Conservation (phyloP, 768 basidiomycete species). For the Chalciporus chontae region DNA sequence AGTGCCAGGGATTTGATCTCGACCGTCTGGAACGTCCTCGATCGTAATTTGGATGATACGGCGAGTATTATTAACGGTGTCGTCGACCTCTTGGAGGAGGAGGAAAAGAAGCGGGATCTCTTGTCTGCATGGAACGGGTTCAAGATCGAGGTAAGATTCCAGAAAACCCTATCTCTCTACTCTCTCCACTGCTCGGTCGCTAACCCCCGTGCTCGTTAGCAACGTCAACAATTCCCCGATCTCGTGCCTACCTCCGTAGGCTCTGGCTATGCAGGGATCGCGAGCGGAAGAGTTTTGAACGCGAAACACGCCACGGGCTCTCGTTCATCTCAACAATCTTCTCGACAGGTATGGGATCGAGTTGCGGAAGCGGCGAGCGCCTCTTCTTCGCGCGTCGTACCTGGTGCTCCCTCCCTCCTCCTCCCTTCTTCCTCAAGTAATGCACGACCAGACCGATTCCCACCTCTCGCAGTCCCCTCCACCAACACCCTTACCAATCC, state of each 20-base stretch:
- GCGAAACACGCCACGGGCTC: slow-evolving; percentile 72
- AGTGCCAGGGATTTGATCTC: slow-evolving; percentile 82
- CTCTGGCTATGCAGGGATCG: slow-evolving; percentile 72
- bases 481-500: background rate
- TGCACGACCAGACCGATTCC: slow-evolving; percentile 26
- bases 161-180: slow-evolving; percentile 37
- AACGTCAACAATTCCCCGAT: slow-evolving; percentile 84
- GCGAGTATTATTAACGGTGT: slow-evolving; percentile 69
- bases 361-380: slow-evolving; percentile 76
- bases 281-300: slow-evolving; percentile 79
- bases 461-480: slow-evolving; percentile 21
- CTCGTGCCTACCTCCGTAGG: slow-evolving; percentile 57
- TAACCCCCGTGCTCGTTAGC: slow-evolving; percentile 41
- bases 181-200: background rate
- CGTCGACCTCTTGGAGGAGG: slow-evolving; percentile 77
- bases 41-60: slow-evolving; percentile 65
- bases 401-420: slow-evolving; percentile 12
- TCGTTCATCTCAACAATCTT: slow-evolving; percentile 51
- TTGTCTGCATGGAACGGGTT: slow-evolving; percentile 80
- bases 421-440: slow-evolving; percentile 28
- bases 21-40: slow-evolving; percentile 80
- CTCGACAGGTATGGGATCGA: slow-evolving; percentile 78
- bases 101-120: slow-evolving; percentile 78
- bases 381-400: slow-evolving; percentile 27
- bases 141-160: slow-evolving; percentile 66